Evolutionary conservation across 129 eudicot species (phyloP), one percentile per base, ranked within the genome.

Genomic region (Lactuca saligna): DNA sequence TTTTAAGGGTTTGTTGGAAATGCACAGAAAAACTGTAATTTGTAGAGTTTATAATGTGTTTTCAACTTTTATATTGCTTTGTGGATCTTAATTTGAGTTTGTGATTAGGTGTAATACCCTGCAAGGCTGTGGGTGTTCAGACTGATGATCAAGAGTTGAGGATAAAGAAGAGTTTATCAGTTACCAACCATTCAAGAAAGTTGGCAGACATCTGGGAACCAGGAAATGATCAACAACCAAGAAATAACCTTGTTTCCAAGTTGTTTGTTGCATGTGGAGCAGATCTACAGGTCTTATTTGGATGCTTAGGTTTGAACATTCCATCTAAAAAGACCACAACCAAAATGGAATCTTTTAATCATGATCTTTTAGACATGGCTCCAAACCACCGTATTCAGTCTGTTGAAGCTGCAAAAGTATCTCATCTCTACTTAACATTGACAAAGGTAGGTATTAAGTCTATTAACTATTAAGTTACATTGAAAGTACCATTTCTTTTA

Each of bases 241-340:
- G 69, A 78, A 82, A 50, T 70, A 66, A 63, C 79, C 80, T 91
- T 10, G 84, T 85, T 65, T 67, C 81, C 20, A 91, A 83, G 88
- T 80, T 91, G 66, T 75, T 85, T 70, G 77, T 70, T 78, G 76
- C 83, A 48, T 91, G 97, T 82, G 90, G 75, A 75, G 69, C 83
- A 38, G 97, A 91, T 65, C 67, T 91, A 57, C 85, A 70, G 67
- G 75, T 80, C 71, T 78, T 91, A 35, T 91, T 86, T 82, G 88
- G 93, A 63, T 85, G 57, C 74, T 70, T 85, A 77, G 79, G 78
- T 66, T 63, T 76, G 29, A 80, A 65, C 73, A n/a, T 74, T 13
- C 60, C 81, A 70, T 64, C 69, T 25, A 78, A 48, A 50, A 67
- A 75, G 37, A 39, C 63, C 33, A 65, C 72, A 33, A 57, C 67